These are phyloP conservation scores for Microbotryomycetes sp. DNA, from an alignment of 1,284 basidiomycete species.

Conservation along the genomic window DNA sequence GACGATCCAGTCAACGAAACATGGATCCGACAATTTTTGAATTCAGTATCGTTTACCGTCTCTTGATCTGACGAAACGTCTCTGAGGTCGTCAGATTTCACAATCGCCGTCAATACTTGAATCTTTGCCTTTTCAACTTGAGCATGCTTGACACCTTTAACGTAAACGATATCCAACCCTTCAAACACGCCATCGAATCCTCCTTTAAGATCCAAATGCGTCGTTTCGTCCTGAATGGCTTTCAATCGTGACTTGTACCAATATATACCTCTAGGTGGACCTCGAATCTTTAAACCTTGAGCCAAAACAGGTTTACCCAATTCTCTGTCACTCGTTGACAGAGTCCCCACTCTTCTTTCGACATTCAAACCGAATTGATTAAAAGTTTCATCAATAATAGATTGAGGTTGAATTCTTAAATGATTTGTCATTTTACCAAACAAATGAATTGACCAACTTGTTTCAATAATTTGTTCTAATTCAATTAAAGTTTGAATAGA, in stretches of 20 bases:
- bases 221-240: slow-evolving; percentile 2
- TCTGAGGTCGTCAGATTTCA: neutral
- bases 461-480: slow-evolving; percentile 8
- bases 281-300: slow-evolving; percentile 4
- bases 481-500: slow-evolving; percentile 1
- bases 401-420: slow-evolving; percentile 20
- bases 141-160: slow-evolving; percentile 2
- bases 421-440: slow-evolving; percentile 31
- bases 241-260: slow-evolving; percentile 3
- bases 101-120: neutral
- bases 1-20: slow-evolving; percentile 7
- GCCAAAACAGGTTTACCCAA: neutral
- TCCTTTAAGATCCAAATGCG: slow-evolving; percentile 9
- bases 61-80: neutral
- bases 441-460: slow-evolving; percentile 26
- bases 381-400: slow-evolving; percentile 20
- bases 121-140: slow-evolving; percentile 1
- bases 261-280: slow-evolving; percentile 10
- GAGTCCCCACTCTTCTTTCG: slow-evolving; percentile 6
- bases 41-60: neutral
- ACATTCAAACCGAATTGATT: slow-evolving; percentile 22
- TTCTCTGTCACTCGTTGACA: slow-evolving; percentile 15
- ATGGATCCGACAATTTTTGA: neutral
- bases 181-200: slow-evolving; percentile 29
- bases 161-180: slow-evolving; percentile 24